These are phyloP conservation scores for Podaxis rugospora DNA, from an alignment of 768 basidiomycete genomes.

Conservation along the genomic window DNA sequence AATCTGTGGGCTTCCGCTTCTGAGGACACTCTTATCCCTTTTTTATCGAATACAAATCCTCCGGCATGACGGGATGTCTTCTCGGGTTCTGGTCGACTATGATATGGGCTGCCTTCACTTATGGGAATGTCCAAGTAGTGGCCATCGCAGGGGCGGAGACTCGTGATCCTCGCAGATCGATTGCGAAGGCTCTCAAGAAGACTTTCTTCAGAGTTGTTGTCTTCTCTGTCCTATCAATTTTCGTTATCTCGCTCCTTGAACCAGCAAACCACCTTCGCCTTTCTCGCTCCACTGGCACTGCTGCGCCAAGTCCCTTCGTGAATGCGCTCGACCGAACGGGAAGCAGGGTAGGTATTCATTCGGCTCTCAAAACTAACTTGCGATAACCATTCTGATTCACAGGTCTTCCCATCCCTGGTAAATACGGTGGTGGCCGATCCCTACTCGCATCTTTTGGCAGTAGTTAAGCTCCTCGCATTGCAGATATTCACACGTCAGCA, in stretches of 20 bases:
- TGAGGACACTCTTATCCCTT: conserved; percentile 32
- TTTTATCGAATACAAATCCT: conserved; percentile 21
- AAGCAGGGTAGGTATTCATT: conserved; percentile 37
- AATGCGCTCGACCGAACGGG: conserved; percentile 61
- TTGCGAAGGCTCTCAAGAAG: conserved; percentile 58
- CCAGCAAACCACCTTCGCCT: conserved; percentile 48
- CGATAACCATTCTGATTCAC: background rate
- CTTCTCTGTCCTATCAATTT: conserved; percentile 49
- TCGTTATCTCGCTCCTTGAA: conserved; percentile 65
- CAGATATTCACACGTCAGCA: conserved; percentile 46
- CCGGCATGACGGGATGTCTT: conserved; percentile 42
- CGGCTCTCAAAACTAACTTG: background rate
- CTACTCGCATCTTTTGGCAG: background rate
- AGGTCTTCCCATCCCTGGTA: conserved; percentile 32
- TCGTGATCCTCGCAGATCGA: conserved; percentile 57
- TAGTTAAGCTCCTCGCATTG: background rate
- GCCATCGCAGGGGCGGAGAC: conserved; percentile 50
- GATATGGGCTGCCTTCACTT: conserved; percentile 53
- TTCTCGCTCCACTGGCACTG: conserved; percentile 25
- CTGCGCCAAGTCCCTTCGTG: conserved; percentile 67
- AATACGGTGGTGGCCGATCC: conserved; percentile 40
- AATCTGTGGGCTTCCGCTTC: conserved; percentile 41
- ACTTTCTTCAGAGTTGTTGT: conserved; percentile 39
- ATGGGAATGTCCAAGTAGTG: conserved; percentile 54
- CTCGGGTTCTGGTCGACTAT: conserved; percentile 40